phyloP scores from a whole-genome alignment of 306 rosid species.

The Acmispon strigosus region DNA sequence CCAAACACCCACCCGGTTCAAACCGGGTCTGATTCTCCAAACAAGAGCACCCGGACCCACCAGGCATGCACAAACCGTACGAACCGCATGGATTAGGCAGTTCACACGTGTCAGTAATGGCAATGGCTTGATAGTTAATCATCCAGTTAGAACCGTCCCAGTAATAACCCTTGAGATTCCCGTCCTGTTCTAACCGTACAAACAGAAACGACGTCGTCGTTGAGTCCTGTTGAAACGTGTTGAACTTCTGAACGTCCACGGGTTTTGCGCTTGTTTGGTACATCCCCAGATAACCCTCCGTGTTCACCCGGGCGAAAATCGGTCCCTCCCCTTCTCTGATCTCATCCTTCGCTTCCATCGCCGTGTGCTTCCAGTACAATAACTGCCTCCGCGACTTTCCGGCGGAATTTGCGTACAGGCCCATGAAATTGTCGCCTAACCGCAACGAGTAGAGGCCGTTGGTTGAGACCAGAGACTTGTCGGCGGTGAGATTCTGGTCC shows the following conservation, averaged over 20 bases:
- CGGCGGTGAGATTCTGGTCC: constrained; percentile 56
- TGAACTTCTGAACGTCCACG: constrained; percentile 58
- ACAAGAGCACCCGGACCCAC: constrained; percentile 59
- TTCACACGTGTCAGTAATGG: constrained; percentile 52
- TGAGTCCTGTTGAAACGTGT: constrained; percentile 36
- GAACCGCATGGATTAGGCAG: constrained; percentile 77
- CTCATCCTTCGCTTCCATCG: constrained; percentile 46
- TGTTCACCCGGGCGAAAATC: constrained; percentile 47
- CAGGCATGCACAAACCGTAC: constrained; percentile 69
- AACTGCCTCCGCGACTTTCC: constrained; percentile 19
- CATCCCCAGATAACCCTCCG: constrained; percentile 70
- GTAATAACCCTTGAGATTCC: constrained; percentile 63
- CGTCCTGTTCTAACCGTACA: constrained; percentile 60
- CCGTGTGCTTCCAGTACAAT: constrained; percentile 50
- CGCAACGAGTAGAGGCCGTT: constrained; percentile 44
- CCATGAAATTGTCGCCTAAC: constrained; percentile 55
- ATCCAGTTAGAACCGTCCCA: constrained; percentile 66
- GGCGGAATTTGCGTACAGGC: constrained; percentile 33
- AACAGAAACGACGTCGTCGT: constrained; percentile 32
- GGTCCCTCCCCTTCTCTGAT: constrained; percentile 50
- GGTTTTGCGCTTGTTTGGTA: constrained; percentile 60
- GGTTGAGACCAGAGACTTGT: constrained; percentile 38
- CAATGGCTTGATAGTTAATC: constrained; percentile 52
- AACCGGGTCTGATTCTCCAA: constrained; percentile 48
- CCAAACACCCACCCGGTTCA: constrained; percentile 34